These are phyloP conservation scores for Thielaviopsis ethacetica DNA, from an alignment of 2,329 filamentous ascomycete species.

Conservation along the genomic window DNA sequence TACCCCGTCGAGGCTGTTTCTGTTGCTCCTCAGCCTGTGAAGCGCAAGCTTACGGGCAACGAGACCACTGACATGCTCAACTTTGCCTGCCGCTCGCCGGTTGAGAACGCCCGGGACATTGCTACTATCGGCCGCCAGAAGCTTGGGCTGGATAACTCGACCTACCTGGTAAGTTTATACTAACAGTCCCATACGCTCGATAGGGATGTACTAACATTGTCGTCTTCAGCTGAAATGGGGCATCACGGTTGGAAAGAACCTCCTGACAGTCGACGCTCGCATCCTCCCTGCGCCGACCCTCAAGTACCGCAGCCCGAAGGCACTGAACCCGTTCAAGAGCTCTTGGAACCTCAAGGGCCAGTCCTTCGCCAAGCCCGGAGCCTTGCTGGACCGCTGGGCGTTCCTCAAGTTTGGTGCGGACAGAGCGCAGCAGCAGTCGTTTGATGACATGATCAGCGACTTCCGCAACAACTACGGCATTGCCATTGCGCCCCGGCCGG, in stretches of 20 bases:
- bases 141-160: slow-evolving; percentile 37
- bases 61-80: slow-evolving; percentile 55
- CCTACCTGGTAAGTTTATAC: slow-evolving; percentile 28
- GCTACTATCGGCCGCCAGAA: slow-evolving; percentile 36
- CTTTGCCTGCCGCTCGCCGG: slow-evolving; percentile 53
- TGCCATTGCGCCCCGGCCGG: slow-evolving; percentile 7
- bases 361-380: slow-evolving; percentile 36
- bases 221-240: slow-evolving; percentile 33
- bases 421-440: slow-evolving; percentile 17
- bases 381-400: slow-evolving; percentile 31
- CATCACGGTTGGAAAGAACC: slow-evolving; percentile 38
- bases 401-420: slow-evolving; percentile 26
- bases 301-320: slow-evolving; percentile 29
- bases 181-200: background rate
- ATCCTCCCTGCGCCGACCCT: slow-evolving; percentile 46
- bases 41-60: slow-evolving; percentile 36
- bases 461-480: slow-evolving; percentile 11
- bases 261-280: slow-evolving; percentile 59
- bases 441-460: slow-evolving; percentile 14
- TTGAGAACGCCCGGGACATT: slow-evolving; percentile 51
- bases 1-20: slow-evolving; percentile 50
- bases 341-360: slow-evolving; percentile 52
- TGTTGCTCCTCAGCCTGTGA: slow-evolving; percentile 43
- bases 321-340: slow-evolving; percentile 28
- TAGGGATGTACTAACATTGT: background rate